These are phyloP conservation scores for Nadsonia starkeyi-henricii DNA, from an alignment of 1,139 yeast genomes.

Conservation along the genomic window DNA sequence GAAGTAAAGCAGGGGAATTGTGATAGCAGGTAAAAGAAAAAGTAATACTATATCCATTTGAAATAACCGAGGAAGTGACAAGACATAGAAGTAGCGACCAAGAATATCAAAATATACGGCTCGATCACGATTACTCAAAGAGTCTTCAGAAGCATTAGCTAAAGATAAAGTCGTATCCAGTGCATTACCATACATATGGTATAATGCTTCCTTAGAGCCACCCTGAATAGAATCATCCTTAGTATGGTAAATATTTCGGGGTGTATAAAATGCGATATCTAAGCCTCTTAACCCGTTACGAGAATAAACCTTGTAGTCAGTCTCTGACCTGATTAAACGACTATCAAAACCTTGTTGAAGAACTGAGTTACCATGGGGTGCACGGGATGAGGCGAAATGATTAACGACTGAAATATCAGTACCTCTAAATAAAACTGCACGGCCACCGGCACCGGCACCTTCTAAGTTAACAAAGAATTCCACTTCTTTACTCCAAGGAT, in stretches of 20 bases:
- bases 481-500: slow-evolving; percentile 58
- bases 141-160: slow-evolving; percentile 28
- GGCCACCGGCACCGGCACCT: slow-evolving; percentile 95
- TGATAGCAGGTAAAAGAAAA: slow-evolving; percentile 40
- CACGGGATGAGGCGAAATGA: slow-evolving; percentile 32
- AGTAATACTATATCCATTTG: slow-evolving; percentile 37
- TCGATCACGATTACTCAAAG: slow-evolving; percentile 17
- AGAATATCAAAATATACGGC: slow-evolving; percentile 52
- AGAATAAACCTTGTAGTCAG: slow-evolving; percentile 67
- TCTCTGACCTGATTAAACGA: slow-evolving; percentile 63
- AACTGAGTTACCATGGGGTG: slow-evolving; percentile 67
- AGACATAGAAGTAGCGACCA: slow-evolving; percentile 39
- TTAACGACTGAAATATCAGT: slow-evolving; percentile 65
- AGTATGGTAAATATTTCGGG: slow-evolving; percentile 77
- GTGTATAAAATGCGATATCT: slow-evolving; percentile 62
- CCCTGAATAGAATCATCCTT: slow-evolving; percentile 53
- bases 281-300: slow-evolving; percentile 65
- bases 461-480: slow-evolving; percentile 68
- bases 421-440: slow-evolving; percentile 70
- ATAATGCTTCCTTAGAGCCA: slow-evolving; percentile 49
- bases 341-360: slow-evolving; percentile 73
- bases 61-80: slow-evolving; percentile 36
- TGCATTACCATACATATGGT: slow-evolving; percentile 71
- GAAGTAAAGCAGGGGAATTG: slow-evolving; percentile 35
- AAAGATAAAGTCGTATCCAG: slow-evolving; percentile 41